Evolutionary conservation across 1,139 yeast species (phyloP), one percentile per base, ranked within the genome.

Genomic region (Saccharomyces hybrid): DNA sequence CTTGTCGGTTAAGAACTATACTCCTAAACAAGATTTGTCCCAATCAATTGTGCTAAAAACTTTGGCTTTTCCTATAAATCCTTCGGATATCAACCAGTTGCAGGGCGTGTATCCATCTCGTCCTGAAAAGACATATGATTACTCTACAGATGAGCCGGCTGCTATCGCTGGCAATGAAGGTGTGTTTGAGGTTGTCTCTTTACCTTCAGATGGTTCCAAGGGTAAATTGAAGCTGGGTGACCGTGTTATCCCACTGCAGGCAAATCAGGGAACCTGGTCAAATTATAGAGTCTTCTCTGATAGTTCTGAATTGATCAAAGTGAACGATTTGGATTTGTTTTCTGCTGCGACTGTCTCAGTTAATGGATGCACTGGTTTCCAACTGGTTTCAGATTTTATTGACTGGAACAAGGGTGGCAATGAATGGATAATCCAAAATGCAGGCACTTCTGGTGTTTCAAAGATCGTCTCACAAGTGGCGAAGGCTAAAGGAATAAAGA

Each of bases 371-470:
- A 88, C 97, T 7, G 99, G 99, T 0, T 88, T 83, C 66, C 88
- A 89, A 71, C 80, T 95, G 88, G 84, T 93, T 58, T 84, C 85
- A 28, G 80, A 84, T 68, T 88, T 81, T 67, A 79, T 78, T 50
- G 76, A 82, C 51, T 77, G 88, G 70, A 62, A 74, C 51, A 67
- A 83, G 2, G 93, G 91, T 9, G 62, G 59, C 7, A 68, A 68
- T 48, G 97, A 93, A 70, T 95, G 96, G 96, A 81, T 93, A 63
- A 83, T 95, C 60, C 99, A 93, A 72, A 93, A 93, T 67, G 99
- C 97, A 42, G 98, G 96, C 47, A 93, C 89, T 62, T 88, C 96
- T 6, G 96, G 95, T 24, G 99, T 93, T 11, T 96, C 97, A n/a
- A 84, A 90, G 63, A 86, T 88, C 61, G 98, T 96, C 4, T 78